These are phyloP conservation scores for Suhomyces anneliseae DNA, from an alignment of 1,139 yeast species.

Conservation along the genomic window DNA sequence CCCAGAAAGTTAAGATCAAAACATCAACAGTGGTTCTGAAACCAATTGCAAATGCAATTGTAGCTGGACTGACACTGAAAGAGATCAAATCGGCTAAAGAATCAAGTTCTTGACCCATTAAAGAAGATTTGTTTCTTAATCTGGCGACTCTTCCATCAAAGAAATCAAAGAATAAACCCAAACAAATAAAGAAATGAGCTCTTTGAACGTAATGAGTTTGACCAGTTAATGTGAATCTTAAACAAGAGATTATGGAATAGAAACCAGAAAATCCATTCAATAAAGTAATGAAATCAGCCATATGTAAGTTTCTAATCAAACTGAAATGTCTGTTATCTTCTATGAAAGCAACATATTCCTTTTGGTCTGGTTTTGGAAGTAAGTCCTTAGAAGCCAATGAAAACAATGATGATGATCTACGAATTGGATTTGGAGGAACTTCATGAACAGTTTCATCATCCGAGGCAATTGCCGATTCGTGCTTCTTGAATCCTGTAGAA, in stretches of 20 bases:
- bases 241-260: conserved; percentile 81
- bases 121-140: conserved; percentile 83
- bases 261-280: conserved; percentile 90
- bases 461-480: conserved; percentile 41
- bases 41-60: conserved; percentile 89
- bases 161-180: conserved; percentile 92
- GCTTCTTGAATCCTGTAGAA: conserved; percentile 18
- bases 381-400: conserved; percentile 34
- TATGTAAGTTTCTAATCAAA: conserved; percentile 75
- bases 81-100: conserved; percentile 92
- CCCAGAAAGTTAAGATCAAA: conserved; percentile 75
- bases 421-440: conserved; percentile 24
- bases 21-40: conserved; percentile 82
- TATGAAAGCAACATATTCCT: conserved; percentile 75
- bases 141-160: conserved; percentile 97
- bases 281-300: conserved; percentile 94
- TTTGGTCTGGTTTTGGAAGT: conserved; percentile 61
- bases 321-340: conserved; percentile 79
- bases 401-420: conserved; percentile 43
- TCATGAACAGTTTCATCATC: conserved; percentile 29
- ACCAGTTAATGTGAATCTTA: conserved; percentile 73
- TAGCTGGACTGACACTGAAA: conserved; percentile 91
- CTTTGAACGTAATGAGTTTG: conserved; percentile 74
- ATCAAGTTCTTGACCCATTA: conserved; percentile 97
- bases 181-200: conserved; percentile 82